A percentile compares a stretch with the other conserved stretches of the same genome.
Evolutionary conservation across 2,329 filamentous ascomycete species (phyloP).

Genomic region (Aschersonia sp.): DNA sequence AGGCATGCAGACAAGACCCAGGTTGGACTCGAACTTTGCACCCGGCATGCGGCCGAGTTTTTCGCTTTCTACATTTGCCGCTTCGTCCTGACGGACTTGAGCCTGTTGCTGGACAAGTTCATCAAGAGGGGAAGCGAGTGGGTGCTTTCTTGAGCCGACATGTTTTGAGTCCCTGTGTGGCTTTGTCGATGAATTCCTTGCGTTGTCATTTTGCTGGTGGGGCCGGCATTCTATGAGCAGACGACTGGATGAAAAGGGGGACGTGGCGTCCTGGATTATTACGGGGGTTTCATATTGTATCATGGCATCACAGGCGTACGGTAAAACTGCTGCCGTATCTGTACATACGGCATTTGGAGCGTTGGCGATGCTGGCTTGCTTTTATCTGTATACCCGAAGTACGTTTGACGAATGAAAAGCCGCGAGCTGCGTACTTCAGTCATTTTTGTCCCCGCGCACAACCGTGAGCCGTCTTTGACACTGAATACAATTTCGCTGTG

Average conservation of each 20-base stretch:
- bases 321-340: neutral
- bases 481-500: too few relatives aligned
- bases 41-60: conserved; percentile 88
- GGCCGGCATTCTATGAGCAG: too few relatives aligned
- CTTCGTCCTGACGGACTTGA: conserved; percentile 79
- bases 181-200: neutral
- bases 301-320: neutral
- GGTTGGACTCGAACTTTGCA: conserved; percentile 85
- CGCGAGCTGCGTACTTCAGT: too few relatives aligned
- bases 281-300: neutral
- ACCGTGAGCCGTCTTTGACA: too few relatives aligned
- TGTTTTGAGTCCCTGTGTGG: neutral
- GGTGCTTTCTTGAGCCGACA: conserved; percentile 33
- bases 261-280: neutral
- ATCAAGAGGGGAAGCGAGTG: conserved; percentile 94
- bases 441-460: too few relatives aligned
- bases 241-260: neutral
- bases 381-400: neutral
- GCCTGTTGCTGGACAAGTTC: conserved; percentile 83
- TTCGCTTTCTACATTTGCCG: conserved; percentile 95
- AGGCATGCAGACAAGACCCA: conserved; percentile 87
- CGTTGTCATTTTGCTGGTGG: neutral
- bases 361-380: neutral
- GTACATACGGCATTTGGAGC: neutral
- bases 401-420: neutral